Evolutionary conservation across 2,329 filamentous ascomycete species (phyloP).

Genomic region (Chaetomium sp.): DNA sequence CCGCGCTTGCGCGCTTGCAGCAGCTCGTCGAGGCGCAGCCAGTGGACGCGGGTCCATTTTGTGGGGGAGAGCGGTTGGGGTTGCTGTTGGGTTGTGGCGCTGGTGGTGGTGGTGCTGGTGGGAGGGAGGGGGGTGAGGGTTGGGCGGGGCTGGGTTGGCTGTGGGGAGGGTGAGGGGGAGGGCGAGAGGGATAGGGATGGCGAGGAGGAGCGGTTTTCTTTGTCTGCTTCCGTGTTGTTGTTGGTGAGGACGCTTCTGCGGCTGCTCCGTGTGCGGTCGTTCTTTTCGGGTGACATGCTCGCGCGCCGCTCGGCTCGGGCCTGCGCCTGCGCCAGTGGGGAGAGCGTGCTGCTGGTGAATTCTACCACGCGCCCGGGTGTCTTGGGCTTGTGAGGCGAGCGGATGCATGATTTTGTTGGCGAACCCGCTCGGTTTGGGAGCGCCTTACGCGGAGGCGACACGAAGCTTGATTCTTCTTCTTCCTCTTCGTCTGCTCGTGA

Average conservation of each 20-base stretch:
- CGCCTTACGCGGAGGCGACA: conserved; percentile 49
- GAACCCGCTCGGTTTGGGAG: conserved; percentile 56
- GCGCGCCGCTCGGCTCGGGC: conserved; percentile 32
- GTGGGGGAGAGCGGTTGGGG: conserved; percentile 23
- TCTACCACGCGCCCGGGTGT: conserved; percentile 62
- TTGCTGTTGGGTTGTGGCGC: conserved; percentile 14
- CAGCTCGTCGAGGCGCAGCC: conserved; percentile 55
- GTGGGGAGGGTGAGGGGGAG: conserved; percentile 8
- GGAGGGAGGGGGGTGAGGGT: neutral
- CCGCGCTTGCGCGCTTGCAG: conserved; percentile 54
- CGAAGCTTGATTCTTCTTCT: conserved; percentile 43
- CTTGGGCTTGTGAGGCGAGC: conserved; percentile 59
- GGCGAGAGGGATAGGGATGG: neutral
- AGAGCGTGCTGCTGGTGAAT: conserved; percentile 55
- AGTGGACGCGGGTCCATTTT: conserved; percentile 55
- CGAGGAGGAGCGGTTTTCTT: conserved; percentile 22
- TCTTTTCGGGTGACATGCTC: conserved; percentile 11
- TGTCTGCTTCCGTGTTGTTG: conserved; percentile 5
- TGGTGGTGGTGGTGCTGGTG: neutral
- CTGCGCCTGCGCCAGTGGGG: conserved; percentile 48
- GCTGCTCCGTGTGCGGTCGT: neutral
- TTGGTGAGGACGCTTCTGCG: neutral
- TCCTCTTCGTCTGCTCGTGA: conserved; percentile 22
- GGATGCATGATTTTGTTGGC: conserved; percentile 58
- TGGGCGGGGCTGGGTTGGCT: neutral